A percentile compares a stretch with the other conserved stretches of the same genome.
Evolutionary conservation across 495 filamentous ascomycete species (phyloP).

Genomic region (Oleoguttula mirabilis): DNA sequence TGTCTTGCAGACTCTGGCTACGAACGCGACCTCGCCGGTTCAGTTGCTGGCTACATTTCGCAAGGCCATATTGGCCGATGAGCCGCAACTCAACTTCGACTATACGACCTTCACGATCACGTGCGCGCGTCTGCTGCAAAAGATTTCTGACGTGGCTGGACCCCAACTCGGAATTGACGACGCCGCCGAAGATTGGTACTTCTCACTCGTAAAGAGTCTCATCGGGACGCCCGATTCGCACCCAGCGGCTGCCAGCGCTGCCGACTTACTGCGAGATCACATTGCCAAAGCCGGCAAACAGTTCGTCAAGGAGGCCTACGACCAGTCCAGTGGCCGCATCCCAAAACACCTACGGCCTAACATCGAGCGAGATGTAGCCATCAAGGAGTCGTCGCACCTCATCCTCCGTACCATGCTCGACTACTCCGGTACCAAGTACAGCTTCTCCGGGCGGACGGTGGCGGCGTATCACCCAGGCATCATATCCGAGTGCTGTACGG

Average conservation of each 20-base stretch:
- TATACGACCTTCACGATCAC: too few relatives aligned
- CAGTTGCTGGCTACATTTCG: too few relatives aligned
- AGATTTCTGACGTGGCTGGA: too few relatives aligned
- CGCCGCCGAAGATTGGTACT: too few relatives aligned
- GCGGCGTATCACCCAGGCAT: conserved; percentile 4
- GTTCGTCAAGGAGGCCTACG: conserved; percentile 7
- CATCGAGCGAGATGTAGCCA: background rate
- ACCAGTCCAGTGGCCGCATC: conserved; percentile 8
- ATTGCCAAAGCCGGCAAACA: background rate
- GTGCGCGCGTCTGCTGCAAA: too few relatives aligned
- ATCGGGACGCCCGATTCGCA: too few relatives aligned
- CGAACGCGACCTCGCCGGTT: too few relatives aligned
- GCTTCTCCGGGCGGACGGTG: background rate
- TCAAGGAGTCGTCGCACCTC: background rate
- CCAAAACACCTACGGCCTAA: conserved; percentile 2
- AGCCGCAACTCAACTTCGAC: too few relatives aligned
- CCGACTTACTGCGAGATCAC: background rate
- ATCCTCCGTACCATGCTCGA: conserved; percentile 1
- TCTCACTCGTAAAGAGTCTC: background rate
- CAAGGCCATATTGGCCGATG: too few relatives aligned
- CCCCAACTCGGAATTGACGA: too few relatives aligned
- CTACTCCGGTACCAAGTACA: conserved; percentile 3
- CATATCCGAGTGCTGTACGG: background rate
- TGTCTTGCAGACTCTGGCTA: too few relatives aligned
- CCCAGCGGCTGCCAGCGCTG: too few relatives aligned